A percentile compares a stretch with the other conserved stretches of the same genome.
phyloP scores from a whole-genome alignment of 805 yeast species.

The Nadsonia fulvescens region DNA sequence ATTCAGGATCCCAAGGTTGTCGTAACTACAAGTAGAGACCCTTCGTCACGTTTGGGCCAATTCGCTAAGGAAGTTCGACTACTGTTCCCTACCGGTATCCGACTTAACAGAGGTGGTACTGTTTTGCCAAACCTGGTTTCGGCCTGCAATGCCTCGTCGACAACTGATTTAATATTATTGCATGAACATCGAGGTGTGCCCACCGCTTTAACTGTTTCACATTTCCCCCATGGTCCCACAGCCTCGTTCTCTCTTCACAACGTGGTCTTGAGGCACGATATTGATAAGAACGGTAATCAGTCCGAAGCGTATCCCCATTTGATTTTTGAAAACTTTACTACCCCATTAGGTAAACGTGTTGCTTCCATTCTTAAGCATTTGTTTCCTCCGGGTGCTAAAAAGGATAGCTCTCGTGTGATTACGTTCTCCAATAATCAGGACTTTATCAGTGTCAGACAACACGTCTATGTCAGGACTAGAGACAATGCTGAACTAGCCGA shows the following conservation, averaged over 20 bases:
- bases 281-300: conserved; percentile 67
- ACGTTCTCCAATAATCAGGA: conserved; percentile 84
- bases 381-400: conserved; percentile 94
- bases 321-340: conserved; percentile 75
- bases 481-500: conserved; percentile 86
- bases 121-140: conserved; percentile 69
- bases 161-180: conserved; percentile 67
- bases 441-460: conserved; percentile 88
- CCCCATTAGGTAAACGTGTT: conserved; percentile 68
- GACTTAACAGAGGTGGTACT: conserved; percentile 86
- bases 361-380: conserved; percentile 67
- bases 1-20: conserved; percentile 77
- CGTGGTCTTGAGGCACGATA: conserved; percentile 86
- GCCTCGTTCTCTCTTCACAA: conserved; percentile 88
- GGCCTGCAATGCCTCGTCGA: conserved; percentile 64
- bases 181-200: conserved; percentile 99
- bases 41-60: conserved; percentile 68
- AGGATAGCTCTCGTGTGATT: conserved; percentile 77
- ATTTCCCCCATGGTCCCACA: conserved; percentile 97
- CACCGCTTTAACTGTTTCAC: conserved; percentile 78
- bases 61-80: conserved; percentile 85
- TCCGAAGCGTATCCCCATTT: conserved; percentile 89
- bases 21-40: conserved; percentile 87
- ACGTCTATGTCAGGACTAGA: conserved; percentile 75
- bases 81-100: conserved; percentile 73